phyloP scores from a whole-genome alignment of 306 rosid genomes.

The Glycine soja region DNA sequence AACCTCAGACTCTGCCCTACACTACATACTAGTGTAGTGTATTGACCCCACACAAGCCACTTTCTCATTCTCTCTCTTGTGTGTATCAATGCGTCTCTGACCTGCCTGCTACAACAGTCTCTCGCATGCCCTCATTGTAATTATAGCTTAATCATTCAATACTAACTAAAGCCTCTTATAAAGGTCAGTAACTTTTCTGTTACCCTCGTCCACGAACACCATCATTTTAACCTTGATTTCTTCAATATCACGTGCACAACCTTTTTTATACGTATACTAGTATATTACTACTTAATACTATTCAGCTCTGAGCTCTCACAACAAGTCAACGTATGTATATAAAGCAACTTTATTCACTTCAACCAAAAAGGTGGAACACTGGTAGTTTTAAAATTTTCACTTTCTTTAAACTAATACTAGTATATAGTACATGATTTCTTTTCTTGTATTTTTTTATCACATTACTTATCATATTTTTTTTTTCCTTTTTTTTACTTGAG shows the following conservation, averaged over 20 bases:
- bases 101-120: constrained; percentile 26
- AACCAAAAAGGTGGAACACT: background rate
- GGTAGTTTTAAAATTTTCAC: background rate
- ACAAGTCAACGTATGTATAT: background rate
- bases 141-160: constrained; percentile 67
- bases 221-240: constrained; percentile 32
- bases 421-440: too few species aligned
- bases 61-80: background rate
- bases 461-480: too few species aligned
- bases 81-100: constrained; percentile 20
- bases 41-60: constrained; percentile 40
- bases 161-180: constrained; percentile 47
- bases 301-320: background rate
- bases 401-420: too few species aligned
- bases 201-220: background rate
- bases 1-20: constrained; percentile 31
- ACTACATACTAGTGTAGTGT: background rate
- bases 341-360: background rate
- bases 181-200: constrained; percentile 63
- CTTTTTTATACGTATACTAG: background rate
- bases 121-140: constrained; percentile 54
- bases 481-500: too few species aligned
- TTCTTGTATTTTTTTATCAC: too few species aligned
- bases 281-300: background rate
- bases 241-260: background rate